Evolutionary conservation across 345 rosid genomes (phyloP), one percentile per base, ranked within the genome.

Genomic region (Heritiera fomes): DNA sequence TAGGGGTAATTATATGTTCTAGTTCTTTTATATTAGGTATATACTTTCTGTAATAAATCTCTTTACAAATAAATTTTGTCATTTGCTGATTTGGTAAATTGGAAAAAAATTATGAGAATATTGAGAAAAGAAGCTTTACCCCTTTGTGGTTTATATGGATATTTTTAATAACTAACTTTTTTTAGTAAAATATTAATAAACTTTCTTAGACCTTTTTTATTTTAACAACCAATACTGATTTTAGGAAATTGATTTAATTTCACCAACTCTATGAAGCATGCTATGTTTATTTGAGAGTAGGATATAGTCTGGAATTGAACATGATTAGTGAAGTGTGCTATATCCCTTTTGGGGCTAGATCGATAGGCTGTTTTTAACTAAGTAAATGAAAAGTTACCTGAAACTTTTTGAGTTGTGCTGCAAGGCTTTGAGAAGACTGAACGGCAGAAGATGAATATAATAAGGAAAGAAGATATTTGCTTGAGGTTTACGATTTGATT

Each of bases 341-440:
- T 41, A 40, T 66, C 6, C 2, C 49, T 65, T 66, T 66, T 40
- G 5, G 71, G 49, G 50, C 30, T 64, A 8, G 12, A 40, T 66
- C 28, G 17, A 8, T 28, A 41, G 13, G n/a, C 5, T 40, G 13
- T 9, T 66, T 41, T 40, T 66, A 18, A 17, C 14, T 0, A 66
- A 15, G 69, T 23, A 38, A 46, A 41, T 38, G 71, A n/a, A 45
- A 45, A 46, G 40, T 6, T 47, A 28, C 23, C 4, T 2, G 73
- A 69, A 69, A 23, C 41, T 46, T 47, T 11, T 70, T 47, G n/a
- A 70, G 41, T 47, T 70, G 52, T 67, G 17, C 18, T 5, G 0
- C 47, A 2, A 70, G 74, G n/a, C 41, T 47, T 70, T 70, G 74
- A 47, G 34, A 47, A 47, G 58, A 18, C 74, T 47, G 6, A 70